Conservation (phyloP, 2,329 filamentous ascomycete genomes). For the Emmonsia crescens region DNA sequence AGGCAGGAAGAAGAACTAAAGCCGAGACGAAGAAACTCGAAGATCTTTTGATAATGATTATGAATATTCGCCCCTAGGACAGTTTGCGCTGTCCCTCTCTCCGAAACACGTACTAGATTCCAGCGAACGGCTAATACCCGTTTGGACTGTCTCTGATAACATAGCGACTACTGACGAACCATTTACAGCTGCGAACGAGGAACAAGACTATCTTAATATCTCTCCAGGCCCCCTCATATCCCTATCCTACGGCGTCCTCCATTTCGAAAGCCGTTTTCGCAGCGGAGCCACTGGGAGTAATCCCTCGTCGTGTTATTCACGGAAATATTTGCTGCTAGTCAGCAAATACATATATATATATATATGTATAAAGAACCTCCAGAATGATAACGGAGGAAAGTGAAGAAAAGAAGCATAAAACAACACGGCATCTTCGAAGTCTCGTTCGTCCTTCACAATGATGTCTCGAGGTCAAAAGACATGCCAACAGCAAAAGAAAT, state of each 20-base stretch:
- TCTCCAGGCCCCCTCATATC: neutral
- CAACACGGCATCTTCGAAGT: constrained; percentile 34
- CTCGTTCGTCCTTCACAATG: constrained; percentile 28
- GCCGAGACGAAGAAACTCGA: neutral
- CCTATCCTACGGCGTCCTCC: neutral
- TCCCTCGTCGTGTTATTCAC: neutral
- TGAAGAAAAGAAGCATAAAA: neutral
- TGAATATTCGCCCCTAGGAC: neutral
- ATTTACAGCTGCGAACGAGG: neutral
- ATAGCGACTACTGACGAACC: neutral
- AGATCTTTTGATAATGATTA: neutral
- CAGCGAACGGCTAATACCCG: too few relatives aligned
- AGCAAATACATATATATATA: too few relatives aligned
- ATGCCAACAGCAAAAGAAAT: constrained; percentile 30
- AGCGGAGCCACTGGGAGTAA: neutral
- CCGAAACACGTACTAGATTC: too few relatives aligned
- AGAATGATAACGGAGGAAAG: neutral
- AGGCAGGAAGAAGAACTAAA: too few relatives aligned
- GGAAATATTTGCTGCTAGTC: too few relatives aligned
- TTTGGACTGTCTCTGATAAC: neutral
- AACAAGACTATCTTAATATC: neutral
- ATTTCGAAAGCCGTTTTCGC: neutral
- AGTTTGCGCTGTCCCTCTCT: neutral
- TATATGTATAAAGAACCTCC: neutral
- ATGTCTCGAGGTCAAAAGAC: constrained; percentile 37